Conservation (phyloP, 768 basidiomycete species). For the Boletus vermiculosoides region DNA sequence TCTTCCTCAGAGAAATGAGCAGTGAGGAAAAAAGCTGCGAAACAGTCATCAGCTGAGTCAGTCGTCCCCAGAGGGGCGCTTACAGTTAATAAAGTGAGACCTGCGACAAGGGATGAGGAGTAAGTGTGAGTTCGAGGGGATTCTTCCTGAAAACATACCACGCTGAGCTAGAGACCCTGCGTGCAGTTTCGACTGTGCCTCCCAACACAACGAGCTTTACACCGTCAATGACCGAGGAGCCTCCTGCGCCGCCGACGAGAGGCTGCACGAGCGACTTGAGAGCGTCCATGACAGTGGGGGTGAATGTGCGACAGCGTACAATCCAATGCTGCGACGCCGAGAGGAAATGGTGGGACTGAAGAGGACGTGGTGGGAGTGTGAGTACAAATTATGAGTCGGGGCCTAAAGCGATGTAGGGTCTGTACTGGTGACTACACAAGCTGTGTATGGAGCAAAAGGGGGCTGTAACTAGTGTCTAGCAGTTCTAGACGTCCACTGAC, state of each 20-base stretch:
- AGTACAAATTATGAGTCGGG: slow-evolving; percentile 10
- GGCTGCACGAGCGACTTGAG: slow-evolving; percentile 80
- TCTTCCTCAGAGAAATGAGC: slow-evolving; percentile 91
- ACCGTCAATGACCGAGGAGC: slow-evolving; percentile 81
- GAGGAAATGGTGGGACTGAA: slow-evolving; percentile 14
- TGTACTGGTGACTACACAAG: slow-evolving; percentile 13
- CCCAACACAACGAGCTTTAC: slow-evolving; percentile 89
- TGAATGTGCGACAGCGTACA: slow-evolving; percentile 25
- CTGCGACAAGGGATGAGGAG: slow-evolving; percentile 33
- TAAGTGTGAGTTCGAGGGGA: slow-evolving; percentile 8
- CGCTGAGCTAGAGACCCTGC: slow-evolving; percentile 77
- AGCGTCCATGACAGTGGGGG: slow-evolving; percentile 58
- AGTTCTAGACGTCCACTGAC: slow-evolving; percentile 1
- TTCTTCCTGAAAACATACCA: slow-evolving; percentile 50
- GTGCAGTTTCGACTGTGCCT: slow-evolving; percentile 83
- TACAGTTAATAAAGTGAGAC: slow-evolving; percentile 87
- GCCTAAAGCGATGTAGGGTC: slow-evolving; percentile 10
- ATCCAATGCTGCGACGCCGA: slow-evolving; percentile 40
- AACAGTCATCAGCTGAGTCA: slow-evolving; percentile 5
- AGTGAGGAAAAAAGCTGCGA: slow-evolving; percentile 78
- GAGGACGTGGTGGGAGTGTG: slow-evolving; percentile 26
- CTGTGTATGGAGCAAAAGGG: slow-evolving; percentile 18
- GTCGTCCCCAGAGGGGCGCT: slow-evolving; percentile 32
- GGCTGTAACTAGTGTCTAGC: background rate
- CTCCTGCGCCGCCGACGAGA: slow-evolving; percentile 70